Evolutionary conservation across 179 eudicot genomes (phyloP), one percentile per base, ranked within the genome.

Genomic region (Kewa caespitosa): DNA sequence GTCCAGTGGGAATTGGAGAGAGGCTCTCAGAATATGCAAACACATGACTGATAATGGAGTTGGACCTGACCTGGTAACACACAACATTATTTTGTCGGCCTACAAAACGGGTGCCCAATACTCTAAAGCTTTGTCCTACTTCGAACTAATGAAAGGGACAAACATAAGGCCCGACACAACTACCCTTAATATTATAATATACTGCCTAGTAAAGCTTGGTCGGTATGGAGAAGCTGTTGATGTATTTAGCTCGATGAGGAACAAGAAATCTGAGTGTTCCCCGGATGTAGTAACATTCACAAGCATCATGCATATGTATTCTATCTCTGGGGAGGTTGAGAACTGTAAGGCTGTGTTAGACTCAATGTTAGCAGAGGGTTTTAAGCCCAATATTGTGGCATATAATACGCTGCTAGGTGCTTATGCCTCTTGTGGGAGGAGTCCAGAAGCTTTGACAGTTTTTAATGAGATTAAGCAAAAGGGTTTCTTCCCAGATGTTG

Each of bases 1-100:
- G 74, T 93, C 95, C 38, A 93, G 92, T 80, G 99, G 99, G 82
- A 95, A 93, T 76, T 95, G 98, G 99, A 88, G 84, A 84, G 97
- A 93, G 86, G 99, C 98, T 85, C 88, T 95, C 63, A 86, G 83
- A 82, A 85, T 93, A 81, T 93, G 90, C 86, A 93, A 88, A 74
- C 87, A 85, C 68, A 95, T 95, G 99, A 95, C 99, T 39, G 99
- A 95, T 75, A 95, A 91, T 80, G 98, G 99, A 78, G 89, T 93
- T 80, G 99, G 99, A 73, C 99, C 99, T 59, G 99, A 95, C 80
- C 82, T 95, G 61, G 96, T 93, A 27, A 95, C 98, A 66, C 99
- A 95, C 83, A 95, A 95, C 85, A 93, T 91, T 37, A 86, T 95
- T 75, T 83, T 95, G 50, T 90, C 98, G 39, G 95, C 99, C 76